A percentile compares a stretch with the other conserved stretches of the same genome.
These are phyloP conservation scores for Ramularia endophylla DNA, from an alignment of 2,329 filamentous ascomycete species.

Conservation along the genomic window DNA sequence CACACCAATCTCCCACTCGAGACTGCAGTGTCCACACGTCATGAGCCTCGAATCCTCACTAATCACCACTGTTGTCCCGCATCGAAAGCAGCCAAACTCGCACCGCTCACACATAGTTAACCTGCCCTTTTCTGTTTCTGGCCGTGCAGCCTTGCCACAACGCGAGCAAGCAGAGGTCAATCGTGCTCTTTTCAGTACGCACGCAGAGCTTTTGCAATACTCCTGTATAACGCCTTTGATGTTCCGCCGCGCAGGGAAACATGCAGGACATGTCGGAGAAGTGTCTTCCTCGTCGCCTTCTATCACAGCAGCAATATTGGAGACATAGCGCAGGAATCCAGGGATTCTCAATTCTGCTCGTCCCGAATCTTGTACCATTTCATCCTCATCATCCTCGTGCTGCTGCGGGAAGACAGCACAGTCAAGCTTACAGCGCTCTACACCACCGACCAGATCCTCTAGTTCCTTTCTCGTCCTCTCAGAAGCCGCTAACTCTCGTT, in stretches of 20 bases:
- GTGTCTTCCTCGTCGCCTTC: conserved; percentile 6
- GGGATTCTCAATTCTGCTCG: conserved; percentile 39
- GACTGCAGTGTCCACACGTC: conserved; percentile 28
- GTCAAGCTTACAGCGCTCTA: conserved; percentile 23
- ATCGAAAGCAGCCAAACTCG: conserved; percentile 39
- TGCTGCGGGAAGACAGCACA: conserved; percentile 29
- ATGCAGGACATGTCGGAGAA: conserved; percentile 2
- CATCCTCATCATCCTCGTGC: conserved; percentile 26
- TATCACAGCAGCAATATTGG: not conserved
- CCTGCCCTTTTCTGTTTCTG: conserved; percentile 6
- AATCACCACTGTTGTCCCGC: conserved; percentile 25
- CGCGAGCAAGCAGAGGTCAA: conserved; percentile 11
- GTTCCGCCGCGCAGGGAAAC: conserved; percentile 2
- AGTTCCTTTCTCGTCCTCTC: conserved; percentile 24
- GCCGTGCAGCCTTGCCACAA: conserved; percentile 14
- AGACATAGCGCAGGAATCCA: conserved; percentile 24
- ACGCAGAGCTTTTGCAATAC: conserved; percentile 9
- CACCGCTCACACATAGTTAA: conserved; percentile 36
- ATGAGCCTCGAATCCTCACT: conserved; percentile 17
- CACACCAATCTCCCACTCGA: conserved; percentile 34
- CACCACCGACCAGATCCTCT: conserved; percentile 1
- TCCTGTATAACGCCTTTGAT: conserved; percentile 3
- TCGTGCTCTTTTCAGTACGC: conserved; percentile 9
- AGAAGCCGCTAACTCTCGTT: conserved; percentile 23
- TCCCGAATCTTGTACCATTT: conserved; percentile 31